Conservation (phyloP, 345 rosid species). For the Xanthoceras sorbifolium region DNA sequence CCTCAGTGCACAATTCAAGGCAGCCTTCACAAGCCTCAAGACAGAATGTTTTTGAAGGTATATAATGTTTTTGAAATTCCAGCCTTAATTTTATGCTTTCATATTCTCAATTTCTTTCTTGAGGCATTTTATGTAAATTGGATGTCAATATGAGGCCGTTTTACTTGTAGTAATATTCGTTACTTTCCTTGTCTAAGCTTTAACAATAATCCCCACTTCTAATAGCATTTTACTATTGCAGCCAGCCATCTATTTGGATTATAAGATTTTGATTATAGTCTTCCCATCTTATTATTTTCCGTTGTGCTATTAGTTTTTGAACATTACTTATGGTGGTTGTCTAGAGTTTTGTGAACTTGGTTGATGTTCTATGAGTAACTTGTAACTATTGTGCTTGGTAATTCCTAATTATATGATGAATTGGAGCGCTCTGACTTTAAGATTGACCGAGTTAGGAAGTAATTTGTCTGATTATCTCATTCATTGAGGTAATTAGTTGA, state of each 20-base stretch:
- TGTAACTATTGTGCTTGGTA: neutral
- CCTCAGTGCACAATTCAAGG: constrained; percentile 94
- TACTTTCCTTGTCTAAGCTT: neutral
- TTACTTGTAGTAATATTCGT: too few relatives aligned
- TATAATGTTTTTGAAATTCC: neutral
- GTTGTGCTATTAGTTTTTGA: neutral
- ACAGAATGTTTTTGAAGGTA: constrained; percentile 53
- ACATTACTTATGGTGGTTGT: neutral
- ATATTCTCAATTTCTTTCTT: neutral
- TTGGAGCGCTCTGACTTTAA: neutral
- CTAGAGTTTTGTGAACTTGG: neutral
- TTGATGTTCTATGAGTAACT: neutral
- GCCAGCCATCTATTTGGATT: neutral
- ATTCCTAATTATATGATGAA: neutral
- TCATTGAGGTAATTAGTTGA: neutral
- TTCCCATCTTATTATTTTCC: neutral
- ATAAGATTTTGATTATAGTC: neutral
- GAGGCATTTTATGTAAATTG: too few relatives aligned
- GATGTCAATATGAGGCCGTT: too few relatives aligned
- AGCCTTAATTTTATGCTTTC: neutral
- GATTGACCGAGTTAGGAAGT: neutral
- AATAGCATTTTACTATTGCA: neutral
- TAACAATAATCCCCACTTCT: neutral
- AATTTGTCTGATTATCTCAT: neutral
- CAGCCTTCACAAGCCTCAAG: constrained; percentile 61